Evolutionary conservation across 2,329 filamentous ascomycete species (phyloP).

Genomic region (Aspergillus udagawae): DNA sequence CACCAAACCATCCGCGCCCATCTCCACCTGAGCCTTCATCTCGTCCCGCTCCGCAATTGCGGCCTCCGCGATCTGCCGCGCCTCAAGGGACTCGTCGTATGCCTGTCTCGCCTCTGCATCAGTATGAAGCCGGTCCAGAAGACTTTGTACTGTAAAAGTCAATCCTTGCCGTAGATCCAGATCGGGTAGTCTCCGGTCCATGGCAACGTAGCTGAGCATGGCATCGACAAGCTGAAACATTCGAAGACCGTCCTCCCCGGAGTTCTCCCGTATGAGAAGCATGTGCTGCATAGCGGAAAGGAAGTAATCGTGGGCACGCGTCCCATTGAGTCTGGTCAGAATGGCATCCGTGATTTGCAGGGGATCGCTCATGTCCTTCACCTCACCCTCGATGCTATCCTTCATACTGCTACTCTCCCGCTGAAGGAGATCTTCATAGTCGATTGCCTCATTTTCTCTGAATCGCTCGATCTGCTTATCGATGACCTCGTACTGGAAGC

Average conservation of each 20-base stretch:
- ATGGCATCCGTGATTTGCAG: constrained; percentile 93
- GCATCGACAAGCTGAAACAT: constrained; percentile 98
- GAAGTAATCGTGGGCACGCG: constrained; percentile 89
- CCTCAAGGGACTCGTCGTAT: constrained; percentile 85
- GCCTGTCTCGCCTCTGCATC: constrained; percentile 92
- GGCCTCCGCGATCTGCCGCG: constrained; percentile 87
- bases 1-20: constrained; percentile 90
- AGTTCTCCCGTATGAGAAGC: constrained; percentile 84
- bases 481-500: constrained; percentile 95
- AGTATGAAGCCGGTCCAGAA: constrained; percentile 93
- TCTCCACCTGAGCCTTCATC: constrained; percentile 79
- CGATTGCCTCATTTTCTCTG: constrained; percentile 89
- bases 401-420: constrained; percentile 86
- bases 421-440: constrained; percentile 96
- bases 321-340: constrained; percentile 75
- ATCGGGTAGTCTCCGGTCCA: constrained; percentile 91
- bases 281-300: constrained; percentile 92
- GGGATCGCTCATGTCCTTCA: constrained; percentile 89
- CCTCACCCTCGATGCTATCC: constrained; percentile 78
- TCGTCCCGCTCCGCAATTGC: constrained; percentile 96
- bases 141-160: constrained; percentile 93
- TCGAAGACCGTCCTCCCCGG: constrained; percentile 82
- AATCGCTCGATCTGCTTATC: constrained; percentile 97
- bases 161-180: constrained; percentile 97
- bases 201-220: constrained; percentile 99